A percentile compares a stretch with the other conserved stretches of the same genome.
phyloP scores from a whole-genome alignment of 306 rosid species.

The Dryas octopetala region DNA sequence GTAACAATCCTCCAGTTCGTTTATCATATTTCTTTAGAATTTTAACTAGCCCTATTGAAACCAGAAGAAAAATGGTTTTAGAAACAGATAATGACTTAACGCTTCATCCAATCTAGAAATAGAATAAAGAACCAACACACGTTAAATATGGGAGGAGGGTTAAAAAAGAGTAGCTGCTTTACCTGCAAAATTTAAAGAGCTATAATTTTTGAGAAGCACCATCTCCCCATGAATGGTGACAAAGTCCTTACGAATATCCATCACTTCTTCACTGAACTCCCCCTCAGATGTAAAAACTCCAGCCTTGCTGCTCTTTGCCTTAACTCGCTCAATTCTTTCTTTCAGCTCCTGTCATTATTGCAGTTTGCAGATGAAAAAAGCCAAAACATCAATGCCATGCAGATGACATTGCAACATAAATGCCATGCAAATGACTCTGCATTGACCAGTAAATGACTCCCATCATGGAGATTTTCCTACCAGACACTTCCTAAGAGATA shows the following conservation, averaged over 20 bases:
- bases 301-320: slow-evolving; percentile 58
- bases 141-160: slow-evolving; percentile 9
- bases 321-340: slow-evolving; percentile 72
- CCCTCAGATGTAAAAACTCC: slow-evolving; percentile 58
- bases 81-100: slow-evolving; percentile 7
- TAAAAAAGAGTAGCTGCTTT: slow-evolving; percentile 10
- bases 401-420: slow-evolving; percentile 12
- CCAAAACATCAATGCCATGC: neutral
- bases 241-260: slow-evolving; percentile 91
- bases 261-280: slow-evolving; percentile 91
- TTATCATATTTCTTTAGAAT: slow-evolving; percentile 94
- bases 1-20: slow-evolving; percentile 81
- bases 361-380: neutral
- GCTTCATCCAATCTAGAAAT: neutral
- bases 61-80: slow-evolving; percentile 27
- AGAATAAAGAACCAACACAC: neutral
- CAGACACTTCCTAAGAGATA: neutral
- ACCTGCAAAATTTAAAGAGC: slow-evolving; percentile 98
- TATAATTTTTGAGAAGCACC: slow-evolving; percentile 93
- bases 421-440: slow-evolving; percentile 15
- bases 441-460: slow-evolving; percentile 7
- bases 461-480: neutral
- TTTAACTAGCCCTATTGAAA: slow-evolving; percentile 72
- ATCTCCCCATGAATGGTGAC: slow-evolving; percentile 95
- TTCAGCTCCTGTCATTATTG: slow-evolving; percentile 65